phyloP scores from a whole-genome alignment of 2,329 filamentous ascomycete genomes.

The Knoxdaviesia proteae region DNA sequence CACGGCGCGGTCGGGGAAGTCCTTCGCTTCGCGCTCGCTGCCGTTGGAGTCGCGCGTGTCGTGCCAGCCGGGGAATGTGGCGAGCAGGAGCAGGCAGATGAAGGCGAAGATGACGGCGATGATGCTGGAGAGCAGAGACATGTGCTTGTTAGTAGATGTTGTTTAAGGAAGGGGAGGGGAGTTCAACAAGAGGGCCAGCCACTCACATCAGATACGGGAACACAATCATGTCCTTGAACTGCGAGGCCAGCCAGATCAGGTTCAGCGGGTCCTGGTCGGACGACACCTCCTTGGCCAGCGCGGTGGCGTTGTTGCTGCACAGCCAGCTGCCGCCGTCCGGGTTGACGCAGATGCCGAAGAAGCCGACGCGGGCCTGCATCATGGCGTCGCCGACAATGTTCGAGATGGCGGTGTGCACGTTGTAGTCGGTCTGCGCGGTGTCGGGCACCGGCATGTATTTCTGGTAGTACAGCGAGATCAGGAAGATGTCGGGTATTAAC shows the following conservation, averaged over 20 bases:
- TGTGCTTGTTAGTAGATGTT: background rate
- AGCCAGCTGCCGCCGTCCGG: constrained; percentile 78
- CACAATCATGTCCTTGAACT: constrained; percentile 96
- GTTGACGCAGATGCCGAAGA: constrained; percentile 94
- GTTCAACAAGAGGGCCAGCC: no score
- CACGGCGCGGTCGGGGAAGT: constrained; percentile 78
- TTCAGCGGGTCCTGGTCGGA: constrained; percentile 92
- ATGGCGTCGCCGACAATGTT: constrained; percentile 75
- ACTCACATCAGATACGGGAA: constrained; percentile 89
- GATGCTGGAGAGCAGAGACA: constrained; percentile 37
- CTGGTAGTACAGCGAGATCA: constrained; percentile 95
- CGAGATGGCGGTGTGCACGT: constrained; percentile 62
- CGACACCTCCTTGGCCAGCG: constrained; percentile 70
- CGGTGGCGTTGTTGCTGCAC: constrained; percentile 92
- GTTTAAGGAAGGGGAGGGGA: background rate
- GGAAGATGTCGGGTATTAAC: constrained; percentile 85
- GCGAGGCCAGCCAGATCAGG: constrained; percentile 86
- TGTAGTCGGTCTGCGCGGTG: constrained; percentile 78
- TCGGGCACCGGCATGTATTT: constrained; percentile 64
- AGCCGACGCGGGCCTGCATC: constrained; percentile 82
- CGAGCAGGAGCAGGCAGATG: constrained; percentile 81
- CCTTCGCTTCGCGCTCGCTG: constrained; percentile 76
- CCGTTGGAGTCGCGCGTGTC: constrained; percentile 56
- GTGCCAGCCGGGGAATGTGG: constrained; percentile 95
- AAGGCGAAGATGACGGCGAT: constrained; percentile 96